Evolutionary conservation across 75 land plant genomes (phyloP).

Genomic region (Cupressus sempervirens): DNA sequence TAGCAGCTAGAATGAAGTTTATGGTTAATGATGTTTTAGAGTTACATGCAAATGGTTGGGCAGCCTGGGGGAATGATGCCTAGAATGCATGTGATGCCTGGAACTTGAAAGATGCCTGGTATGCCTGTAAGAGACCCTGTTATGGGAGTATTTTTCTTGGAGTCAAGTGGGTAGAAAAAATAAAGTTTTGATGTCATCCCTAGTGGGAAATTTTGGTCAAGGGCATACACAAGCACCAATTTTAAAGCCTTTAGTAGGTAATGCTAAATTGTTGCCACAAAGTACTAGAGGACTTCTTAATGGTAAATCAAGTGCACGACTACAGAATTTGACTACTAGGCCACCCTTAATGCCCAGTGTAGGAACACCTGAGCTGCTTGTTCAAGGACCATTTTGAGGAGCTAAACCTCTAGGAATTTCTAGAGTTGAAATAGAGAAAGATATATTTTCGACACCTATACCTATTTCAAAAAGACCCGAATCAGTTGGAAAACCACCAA

Average conservation of each 20-base stretch:
- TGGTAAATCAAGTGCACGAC: slow-evolving; percentile 64
- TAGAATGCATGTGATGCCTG: slow-evolving; percentile 34
- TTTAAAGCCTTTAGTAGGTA: slow-evolving; percentile 22
- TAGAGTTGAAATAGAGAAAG: no score
- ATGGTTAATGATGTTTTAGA: slow-evolving; percentile 84
- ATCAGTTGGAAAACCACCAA: slow-evolving; percentile 16
- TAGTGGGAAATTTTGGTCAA: slow-evolving; percentile 4
- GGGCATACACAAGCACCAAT: slow-evolving; percentile 26
- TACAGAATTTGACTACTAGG: slow-evolving; percentile 39
- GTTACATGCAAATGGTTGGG: slow-evolving; percentile 49
- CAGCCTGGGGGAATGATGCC: slow-evolving; percentile 89
- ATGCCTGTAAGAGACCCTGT: slow-evolving; percentile 51
- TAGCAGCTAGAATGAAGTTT: slow-evolving; percentile 63
- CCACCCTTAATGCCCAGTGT: background rate
- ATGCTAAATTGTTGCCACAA: slow-evolving; percentile 60
- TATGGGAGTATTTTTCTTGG: slow-evolving; percentile 51
- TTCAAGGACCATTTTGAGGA: no score
- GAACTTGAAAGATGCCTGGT: slow-evolving; percentile 51
- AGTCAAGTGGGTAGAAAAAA: slow-evolving; percentile 32
- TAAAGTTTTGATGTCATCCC: slow-evolving; percentile 14
- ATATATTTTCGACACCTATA: no score
- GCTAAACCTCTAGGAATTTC: no score
- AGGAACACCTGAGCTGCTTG: slow-evolving; percentile 10
- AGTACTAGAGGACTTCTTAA: slow-evolving; percentile 41
- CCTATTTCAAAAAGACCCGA: slow-evolving; percentile 17